Percentiles rank a stretch among this genome's conserved stretches.
Evolutionary conservation across 2,329 filamentous ascomycete genomes (phyloP).

Genomic region (Monosporascus sp.): DNA sequence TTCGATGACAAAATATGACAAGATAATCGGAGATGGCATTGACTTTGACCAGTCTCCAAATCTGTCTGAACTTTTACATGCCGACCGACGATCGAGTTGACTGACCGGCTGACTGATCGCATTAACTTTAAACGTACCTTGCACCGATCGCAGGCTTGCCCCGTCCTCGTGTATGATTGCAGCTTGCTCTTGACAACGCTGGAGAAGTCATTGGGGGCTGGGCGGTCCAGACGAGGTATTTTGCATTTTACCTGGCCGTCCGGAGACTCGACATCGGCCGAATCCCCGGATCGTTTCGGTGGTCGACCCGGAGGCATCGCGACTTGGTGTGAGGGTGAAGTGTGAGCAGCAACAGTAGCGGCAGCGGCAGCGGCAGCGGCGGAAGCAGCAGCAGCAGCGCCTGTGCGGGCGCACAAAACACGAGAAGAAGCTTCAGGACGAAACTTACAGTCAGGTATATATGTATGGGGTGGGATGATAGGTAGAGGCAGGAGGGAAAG

Average conservation of each 20-base stretch:
- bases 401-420: no score
- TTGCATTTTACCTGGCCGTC: slow-evolving; percentile 39
- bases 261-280: slow-evolving; percentile 25
- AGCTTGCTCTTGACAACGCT: slow-evolving; percentile 50
- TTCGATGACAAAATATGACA: no score
- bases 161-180: slow-evolving; percentile 57
- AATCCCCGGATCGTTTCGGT: slow-evolving; percentile 38
- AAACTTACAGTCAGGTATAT: no score
- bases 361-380: no score
- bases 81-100: not conserved
- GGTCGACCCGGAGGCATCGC: slow-evolving; percentile 36
- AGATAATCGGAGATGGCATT: no score
- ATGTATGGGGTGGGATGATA: no score
- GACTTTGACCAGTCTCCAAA: no score
- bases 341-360: not conserved
- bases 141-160: slow-evolving; percentile 84
- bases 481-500: no score
- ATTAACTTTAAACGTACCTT: slow-evolving; percentile 53
- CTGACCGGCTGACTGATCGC: not conserved
- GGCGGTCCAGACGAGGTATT: slow-evolving; percentile 42
- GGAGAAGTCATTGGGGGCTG: slow-evolving; percentile 44
- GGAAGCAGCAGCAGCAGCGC: no score
- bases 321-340: not conserved
- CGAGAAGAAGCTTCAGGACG: no score
- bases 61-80: no score